Percentiles rank a stretch among this genome's conserved stretches.
Conservation (phyloP, 225 moss, liverwort and hornwort species). For the Bryum argenteum region DNA sequence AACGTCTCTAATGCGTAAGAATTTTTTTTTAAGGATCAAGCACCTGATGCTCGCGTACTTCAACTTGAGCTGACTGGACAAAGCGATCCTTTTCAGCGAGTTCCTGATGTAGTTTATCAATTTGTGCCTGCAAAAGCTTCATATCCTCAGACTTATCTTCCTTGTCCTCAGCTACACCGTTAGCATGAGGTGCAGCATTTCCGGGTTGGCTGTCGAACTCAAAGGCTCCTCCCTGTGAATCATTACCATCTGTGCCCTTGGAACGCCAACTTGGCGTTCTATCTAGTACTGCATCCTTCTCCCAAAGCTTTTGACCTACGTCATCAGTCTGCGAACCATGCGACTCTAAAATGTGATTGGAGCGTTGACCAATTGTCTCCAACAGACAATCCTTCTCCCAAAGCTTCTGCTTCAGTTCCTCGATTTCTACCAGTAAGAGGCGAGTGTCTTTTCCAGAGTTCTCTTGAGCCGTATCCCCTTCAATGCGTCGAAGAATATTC, state of each 20-base stretch:
- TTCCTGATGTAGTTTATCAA: constrained; percentile 60
- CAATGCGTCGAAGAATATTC: constrained; percentile 67
- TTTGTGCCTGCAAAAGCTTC: constrained; percentile 46
- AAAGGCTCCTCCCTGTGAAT: constrained; percentile 39
- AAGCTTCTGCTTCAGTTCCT: constrained; percentile 66
- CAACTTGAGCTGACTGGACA: constrained; percentile 58
- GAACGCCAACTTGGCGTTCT: constrained; percentile 38
- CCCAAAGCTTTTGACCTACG: constrained; percentile 44
- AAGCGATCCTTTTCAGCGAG: constrained; percentile 57
- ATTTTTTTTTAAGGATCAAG: constrained; percentile 8
- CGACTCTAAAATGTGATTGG: constrained; percentile 42
- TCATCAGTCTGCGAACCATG: constrained; percentile 59
- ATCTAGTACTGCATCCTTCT: constrained; percentile 44
- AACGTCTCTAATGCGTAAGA: not conserved
- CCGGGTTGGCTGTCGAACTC: constrained; percentile 39
- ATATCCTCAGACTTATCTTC: constrained; percentile 48
- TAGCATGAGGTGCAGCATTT: constrained; percentile 29
- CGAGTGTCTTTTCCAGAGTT: constrained; percentile 50
- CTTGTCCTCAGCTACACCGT: constrained; percentile 37
- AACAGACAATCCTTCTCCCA: constrained; percentile 70
- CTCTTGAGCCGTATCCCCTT: constrained; percentile 51
- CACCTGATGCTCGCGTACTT: constrained; percentile 65
- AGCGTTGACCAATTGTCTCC: constrained; percentile 55
- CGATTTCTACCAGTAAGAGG: constrained; percentile 53
- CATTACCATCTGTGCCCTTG: constrained; percentile 36